A percentile compares a stretch with the other conserved stretches of the same genome.
These are phyloP conservation scores for Barnettozyma siamensis DNA, from an alignment of 805 yeast genomes.

Conservation along the genomic window DNA sequence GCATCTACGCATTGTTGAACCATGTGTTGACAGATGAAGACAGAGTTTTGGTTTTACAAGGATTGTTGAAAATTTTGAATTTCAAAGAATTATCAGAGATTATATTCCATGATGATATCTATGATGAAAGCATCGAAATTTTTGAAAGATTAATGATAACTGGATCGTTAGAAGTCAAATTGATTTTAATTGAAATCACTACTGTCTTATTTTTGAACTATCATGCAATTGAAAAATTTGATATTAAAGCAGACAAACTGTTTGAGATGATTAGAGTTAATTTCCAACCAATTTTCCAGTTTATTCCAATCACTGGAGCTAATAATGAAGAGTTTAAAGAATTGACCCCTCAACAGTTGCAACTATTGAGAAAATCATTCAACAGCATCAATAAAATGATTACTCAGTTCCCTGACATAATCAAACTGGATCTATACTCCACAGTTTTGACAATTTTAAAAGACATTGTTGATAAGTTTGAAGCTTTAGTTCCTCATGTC, in stretches of 20 bases:
- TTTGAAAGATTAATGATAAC: constrained; percentile 66
- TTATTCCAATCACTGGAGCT: constrained; percentile 48
- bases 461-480: constrained; percentile 33
- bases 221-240: constrained; percentile 34
- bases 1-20: constrained; percentile 66
- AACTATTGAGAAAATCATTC: constrained; percentile 43
- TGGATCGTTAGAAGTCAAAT: constrained; percentile 43
- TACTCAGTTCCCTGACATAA: constrained; percentile 57
- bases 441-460: constrained; percentile 52
- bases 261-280: constrained; percentile 75
- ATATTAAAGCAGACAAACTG: constrained; percentile 64
- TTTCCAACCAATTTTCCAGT: constrained; percentile 53
- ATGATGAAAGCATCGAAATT: constrained; percentile 69
- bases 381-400: constrained; percentile 56
- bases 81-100: constrained; percentile 51
- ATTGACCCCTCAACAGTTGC: constrained; percentile 27
- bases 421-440: constrained; percentile 64
- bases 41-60: constrained; percentile 36
- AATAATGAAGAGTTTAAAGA: constrained; percentile 28
- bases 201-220: constrained; percentile 42
- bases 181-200: constrained; percentile 48
- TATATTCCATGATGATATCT: constrained; percentile 60
- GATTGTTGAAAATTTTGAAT: constrained; percentile 51
- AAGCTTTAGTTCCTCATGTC: constrained; percentile 42
- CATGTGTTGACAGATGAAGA: constrained; percentile 22